A percentile compares a stretch with the other conserved stretches of the same genome.
Conservation (phyloP, 805 yeast genomes). For the Metschnikowia cerradonensis region DNA sequence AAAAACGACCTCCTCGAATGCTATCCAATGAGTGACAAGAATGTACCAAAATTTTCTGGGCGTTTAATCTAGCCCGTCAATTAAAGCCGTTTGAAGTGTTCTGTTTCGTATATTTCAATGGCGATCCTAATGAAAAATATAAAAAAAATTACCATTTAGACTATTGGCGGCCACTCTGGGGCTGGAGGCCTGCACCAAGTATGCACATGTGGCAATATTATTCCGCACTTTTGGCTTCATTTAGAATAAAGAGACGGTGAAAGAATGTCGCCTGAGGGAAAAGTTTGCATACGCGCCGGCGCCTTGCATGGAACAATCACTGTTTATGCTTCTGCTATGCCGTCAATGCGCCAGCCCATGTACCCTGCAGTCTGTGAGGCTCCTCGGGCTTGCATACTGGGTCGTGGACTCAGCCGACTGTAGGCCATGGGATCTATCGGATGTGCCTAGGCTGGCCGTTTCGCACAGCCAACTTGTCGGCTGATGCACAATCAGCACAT, state of each 20-base stretch:
- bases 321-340: not conserved
- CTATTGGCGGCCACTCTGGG: too few species aligned
- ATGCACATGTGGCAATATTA: not conserved
- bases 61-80: not conserved
- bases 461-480: not conserved
- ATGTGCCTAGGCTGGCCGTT: not conserved
- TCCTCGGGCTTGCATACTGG: not conserved
- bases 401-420: not conserved
- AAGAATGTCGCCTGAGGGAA: not conserved
- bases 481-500: not conserved
- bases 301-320: conserved; percentile 2
- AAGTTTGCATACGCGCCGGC: not conserved
- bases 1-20: not conserved
- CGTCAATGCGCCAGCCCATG: not conserved
- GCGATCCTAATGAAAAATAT: too few species aligned
- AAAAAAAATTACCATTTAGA: too few species aligned
- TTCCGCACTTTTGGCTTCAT: not conserved
- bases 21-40: not conserved
- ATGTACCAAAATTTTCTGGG: not conserved
- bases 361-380: not conserved
- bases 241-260: not conserved
- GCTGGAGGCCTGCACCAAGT: not conserved
- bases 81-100: too few species aligned
- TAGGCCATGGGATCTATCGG: not conserved
- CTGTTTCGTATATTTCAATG: not conserved